Evolutionary conservation across 2,329 filamentous ascomycete genomes (phyloP).

Genomic region (Pseudogymnoascus sp.): DNA sequence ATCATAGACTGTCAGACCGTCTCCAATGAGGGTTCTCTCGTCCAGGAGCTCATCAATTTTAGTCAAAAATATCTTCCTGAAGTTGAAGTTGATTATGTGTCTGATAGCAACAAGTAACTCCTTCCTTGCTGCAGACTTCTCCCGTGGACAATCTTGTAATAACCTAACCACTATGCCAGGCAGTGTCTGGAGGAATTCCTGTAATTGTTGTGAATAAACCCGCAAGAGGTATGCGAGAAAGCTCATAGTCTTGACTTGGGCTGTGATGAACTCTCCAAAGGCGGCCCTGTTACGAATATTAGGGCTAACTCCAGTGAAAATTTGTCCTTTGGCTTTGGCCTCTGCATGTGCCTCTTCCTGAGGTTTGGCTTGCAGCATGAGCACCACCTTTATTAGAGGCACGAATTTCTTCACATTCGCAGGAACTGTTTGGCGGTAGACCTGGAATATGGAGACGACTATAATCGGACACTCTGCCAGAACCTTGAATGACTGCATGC

Average conservation of each 20-base stretch:
- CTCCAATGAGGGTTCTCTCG: conserved; percentile 86
- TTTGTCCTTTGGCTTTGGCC: conserved; percentile 67
- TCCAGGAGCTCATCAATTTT: conserved; percentile 95
- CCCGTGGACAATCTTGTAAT: conserved; percentile 85
- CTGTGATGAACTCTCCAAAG: conserved; percentile 95
- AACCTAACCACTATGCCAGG: conserved; percentile 86
- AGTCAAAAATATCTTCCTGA: conserved; percentile 84
- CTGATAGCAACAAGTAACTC: conserved; percentile 92
- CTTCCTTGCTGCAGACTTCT: conserved; percentile 89
- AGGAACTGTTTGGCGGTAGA: conserved; percentile 71
- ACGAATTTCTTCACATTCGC: conserved; percentile 89
- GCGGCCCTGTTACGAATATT: conserved; percentile 89
- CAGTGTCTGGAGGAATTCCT: conserved; percentile 77
- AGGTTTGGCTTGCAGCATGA: conserved; percentile 82
- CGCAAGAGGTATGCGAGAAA: conserved; percentile 89
- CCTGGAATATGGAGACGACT: conserved; percentile 95
- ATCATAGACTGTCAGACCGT: conserved; percentile 93
- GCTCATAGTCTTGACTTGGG: conserved; percentile 98
- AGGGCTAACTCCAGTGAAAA: conserved; percentile 88
- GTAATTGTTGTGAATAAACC: conserved; percentile 77
- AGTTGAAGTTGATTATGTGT: conserved; percentile 99
- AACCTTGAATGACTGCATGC: conserved; percentile 99
- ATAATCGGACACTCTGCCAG: conserved; percentile 97
- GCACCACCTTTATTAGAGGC: conserved; percentile 82
- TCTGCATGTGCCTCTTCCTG: conserved; percentile 88